Evolutionary conservation across 2,329 filamentous ascomycete species (phyloP).

Genomic region (Sporothrix inflata): DNA sequence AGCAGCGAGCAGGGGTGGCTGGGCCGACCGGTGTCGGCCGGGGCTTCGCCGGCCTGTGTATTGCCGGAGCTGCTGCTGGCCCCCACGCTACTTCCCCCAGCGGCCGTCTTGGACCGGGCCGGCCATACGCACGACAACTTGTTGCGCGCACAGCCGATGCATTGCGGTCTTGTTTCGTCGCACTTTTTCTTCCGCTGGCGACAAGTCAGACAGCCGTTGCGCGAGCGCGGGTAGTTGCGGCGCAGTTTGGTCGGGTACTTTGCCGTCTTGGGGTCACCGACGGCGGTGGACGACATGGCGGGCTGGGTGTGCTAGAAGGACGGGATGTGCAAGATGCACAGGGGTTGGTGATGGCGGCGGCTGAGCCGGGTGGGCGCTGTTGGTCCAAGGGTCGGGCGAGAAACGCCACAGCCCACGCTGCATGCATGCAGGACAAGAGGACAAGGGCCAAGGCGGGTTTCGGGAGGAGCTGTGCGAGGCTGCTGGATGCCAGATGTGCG

Average conservation of each 20-base stretch:
- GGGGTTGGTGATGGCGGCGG: not conserved
- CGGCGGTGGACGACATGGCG: constrained; percentile 17
- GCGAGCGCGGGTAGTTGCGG: constrained; percentile 33
- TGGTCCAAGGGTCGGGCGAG: constrained; percentile 9
- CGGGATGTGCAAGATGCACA: not conserved
- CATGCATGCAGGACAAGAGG: not conserved
- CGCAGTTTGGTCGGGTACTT: constrained; percentile 36
- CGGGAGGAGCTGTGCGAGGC: not conserved
- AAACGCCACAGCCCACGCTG: not conserved
- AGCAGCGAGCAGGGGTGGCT: not conserved
- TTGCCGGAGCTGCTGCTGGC: not conserved
- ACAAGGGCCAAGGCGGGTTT: not conserved
- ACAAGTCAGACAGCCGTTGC: constrained; percentile 34
- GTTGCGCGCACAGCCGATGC: constrained; percentile 32
- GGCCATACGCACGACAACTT: constrained; percentile 33
- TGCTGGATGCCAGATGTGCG: too few species aligned
- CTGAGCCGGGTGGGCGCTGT: not conserved
- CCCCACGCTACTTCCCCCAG: not conserved
- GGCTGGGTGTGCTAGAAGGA: not conserved
- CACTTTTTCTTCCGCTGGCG: constrained; percentile 36
- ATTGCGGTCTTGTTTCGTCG: constrained; percentile 32
- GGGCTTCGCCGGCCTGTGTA: not conserved
- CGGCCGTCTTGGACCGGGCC: not conserved
- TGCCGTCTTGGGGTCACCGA: constrained; percentile 26
- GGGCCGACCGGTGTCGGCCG: not conserved